Conservation (phyloP, 257 asterid genomes). For the Salvia miltiorrhiza region DNA sequence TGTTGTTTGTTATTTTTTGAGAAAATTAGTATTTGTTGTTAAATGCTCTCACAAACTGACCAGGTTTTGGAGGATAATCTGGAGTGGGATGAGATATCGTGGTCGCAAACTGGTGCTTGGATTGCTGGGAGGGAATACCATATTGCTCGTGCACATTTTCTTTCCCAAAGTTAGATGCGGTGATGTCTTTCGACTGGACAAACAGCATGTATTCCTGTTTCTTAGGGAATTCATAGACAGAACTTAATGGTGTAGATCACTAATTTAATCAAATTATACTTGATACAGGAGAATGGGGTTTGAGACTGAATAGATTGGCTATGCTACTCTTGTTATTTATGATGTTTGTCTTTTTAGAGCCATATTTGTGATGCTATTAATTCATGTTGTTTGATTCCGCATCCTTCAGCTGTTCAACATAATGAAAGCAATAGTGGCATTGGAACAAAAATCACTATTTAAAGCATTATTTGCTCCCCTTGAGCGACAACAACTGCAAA, state of each 20-base stretch:
- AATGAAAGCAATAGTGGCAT: no score
- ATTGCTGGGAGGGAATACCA: slow-evolving; percentile 74
- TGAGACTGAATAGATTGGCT: neutral
- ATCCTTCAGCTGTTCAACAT: neutral
- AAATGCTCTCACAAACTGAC: slow-evolving; percentile 5
- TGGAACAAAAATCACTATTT: no score
- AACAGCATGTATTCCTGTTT: neutral
- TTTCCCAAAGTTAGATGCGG: slow-evolving; percentile 49
- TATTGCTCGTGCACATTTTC: slow-evolving; percentile 85
- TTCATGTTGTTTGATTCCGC: neutral
- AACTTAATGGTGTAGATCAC: neutral
- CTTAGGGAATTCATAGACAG: neutral
- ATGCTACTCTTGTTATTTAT: neutral
- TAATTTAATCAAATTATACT: neutral
- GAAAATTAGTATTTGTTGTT: neutral
- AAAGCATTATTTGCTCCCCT: neutral
- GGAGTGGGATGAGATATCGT: slow-evolving; percentile 88
- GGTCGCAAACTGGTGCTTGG: slow-evolving; percentile 87
- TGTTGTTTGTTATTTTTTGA: no score
- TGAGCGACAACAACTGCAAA: neutral
- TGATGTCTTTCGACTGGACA: neutral
- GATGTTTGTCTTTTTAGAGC: no score
- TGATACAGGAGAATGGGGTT: neutral
- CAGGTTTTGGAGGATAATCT: slow-evolving; percentile 84
- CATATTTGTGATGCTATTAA: neutral